A percentile compares a stretch with the other conserved stretches of the same genome.
phyloP scores from a whole-genome alignment of 148 eudicot species.

The Tetragonia tetragonoides region DNA sequence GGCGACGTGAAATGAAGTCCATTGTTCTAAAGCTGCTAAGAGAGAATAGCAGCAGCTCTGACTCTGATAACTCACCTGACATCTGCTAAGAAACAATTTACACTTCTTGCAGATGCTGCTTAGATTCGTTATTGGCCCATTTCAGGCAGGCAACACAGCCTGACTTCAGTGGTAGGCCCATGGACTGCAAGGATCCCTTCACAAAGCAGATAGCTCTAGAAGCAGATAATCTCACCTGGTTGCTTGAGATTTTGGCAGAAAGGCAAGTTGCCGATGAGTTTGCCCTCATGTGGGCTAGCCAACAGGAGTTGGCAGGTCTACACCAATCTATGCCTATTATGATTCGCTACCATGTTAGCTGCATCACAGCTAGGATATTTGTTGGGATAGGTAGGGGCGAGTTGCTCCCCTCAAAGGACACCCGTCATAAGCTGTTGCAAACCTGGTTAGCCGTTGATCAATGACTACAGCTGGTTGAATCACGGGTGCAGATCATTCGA shows the following conservation, averaged over 20 bases:
- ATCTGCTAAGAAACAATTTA: constrained; percentile 64
- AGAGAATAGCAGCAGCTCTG: constrained; percentile 52
- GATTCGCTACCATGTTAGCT: constrained; percentile 65
- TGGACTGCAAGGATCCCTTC: constrained; percentile 43
- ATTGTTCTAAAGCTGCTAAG: constrained; percentile 79
- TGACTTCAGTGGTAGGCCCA: constrained; percentile 27
- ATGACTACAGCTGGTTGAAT: constrained; percentile 82
- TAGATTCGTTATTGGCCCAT: constrained; percentile 42
- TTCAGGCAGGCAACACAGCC: constrained; percentile 58
- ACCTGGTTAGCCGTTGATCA: constrained; percentile 87
- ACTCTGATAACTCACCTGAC: constrained; percentile 43
- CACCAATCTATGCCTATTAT: constrained; percentile 55
- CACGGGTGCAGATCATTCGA: constrained; percentile 87
- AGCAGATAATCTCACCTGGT: constrained; percentile 83
- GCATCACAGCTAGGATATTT: constrained; percentile 71
- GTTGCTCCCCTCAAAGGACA: constrained; percentile 73
- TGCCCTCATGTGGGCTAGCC: constrained; percentile 71
- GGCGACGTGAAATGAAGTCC: constrained; percentile 85
- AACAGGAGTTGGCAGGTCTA: constrained; percentile 66
- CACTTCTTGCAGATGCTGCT: constrained; percentile 54
- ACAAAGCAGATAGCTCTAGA: constrained; percentile 60
- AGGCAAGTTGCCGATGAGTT: constrained; percentile 75
- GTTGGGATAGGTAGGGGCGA: constrained; percentile 93
- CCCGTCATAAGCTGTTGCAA: constrained; percentile 53
- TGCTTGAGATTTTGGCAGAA: constrained; percentile 83